Conservation (phyloP, 2,329 filamentous ascomycete species). For the Sporothrix humicola region DNA sequence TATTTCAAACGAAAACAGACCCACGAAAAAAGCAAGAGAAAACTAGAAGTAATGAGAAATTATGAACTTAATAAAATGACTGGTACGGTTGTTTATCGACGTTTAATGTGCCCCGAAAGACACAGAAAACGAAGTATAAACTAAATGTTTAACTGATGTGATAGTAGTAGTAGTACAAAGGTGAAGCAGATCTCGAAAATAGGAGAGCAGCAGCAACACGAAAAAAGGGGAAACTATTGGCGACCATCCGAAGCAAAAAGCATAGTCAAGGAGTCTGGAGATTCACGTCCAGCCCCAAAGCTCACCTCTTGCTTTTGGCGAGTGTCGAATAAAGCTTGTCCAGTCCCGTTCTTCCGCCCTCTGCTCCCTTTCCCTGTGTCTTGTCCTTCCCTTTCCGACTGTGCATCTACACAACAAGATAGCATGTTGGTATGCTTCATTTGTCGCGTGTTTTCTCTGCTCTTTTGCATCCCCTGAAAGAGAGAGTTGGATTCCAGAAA, state of each 20-base stretch:
- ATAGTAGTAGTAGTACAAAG: slow-evolving; percentile 24
- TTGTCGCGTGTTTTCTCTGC: neutral
- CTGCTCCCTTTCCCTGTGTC: slow-evolving; percentile 8
- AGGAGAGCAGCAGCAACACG: neutral
- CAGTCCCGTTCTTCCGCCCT: slow-evolving; percentile 18
- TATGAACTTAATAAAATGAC: slow-evolving; percentile 9
- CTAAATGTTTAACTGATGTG: neutral
- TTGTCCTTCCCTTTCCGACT: slow-evolving; percentile 25
- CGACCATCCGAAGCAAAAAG: neutral
- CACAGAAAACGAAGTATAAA: neutral
- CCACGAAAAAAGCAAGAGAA: neutral
- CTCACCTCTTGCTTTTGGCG: neutral
- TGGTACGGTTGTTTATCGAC: slow-evolving; percentile 18
- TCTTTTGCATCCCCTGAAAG: neutral
- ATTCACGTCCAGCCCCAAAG: slow-evolving; percentile 15
- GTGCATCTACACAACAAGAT: slow-evolving; percentile 16
- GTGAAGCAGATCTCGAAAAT: slow-evolving; percentile 18
- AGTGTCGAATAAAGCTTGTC: neutral
- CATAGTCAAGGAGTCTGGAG: neutral
- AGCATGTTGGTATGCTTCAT: slow-evolving; percentile 18
- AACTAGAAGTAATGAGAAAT: neutral
- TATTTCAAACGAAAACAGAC: too few relatives aligned
- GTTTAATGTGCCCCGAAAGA: neutral
- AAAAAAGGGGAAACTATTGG: slow-evolving; percentile 12
- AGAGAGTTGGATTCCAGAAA: neutral